Evolutionary conservation across 2,329 filamentous ascomycete genomes (phyloP), one percentile per base, ranked within the genome.

Genomic region (Paracoccidioides lutzii): DNA sequence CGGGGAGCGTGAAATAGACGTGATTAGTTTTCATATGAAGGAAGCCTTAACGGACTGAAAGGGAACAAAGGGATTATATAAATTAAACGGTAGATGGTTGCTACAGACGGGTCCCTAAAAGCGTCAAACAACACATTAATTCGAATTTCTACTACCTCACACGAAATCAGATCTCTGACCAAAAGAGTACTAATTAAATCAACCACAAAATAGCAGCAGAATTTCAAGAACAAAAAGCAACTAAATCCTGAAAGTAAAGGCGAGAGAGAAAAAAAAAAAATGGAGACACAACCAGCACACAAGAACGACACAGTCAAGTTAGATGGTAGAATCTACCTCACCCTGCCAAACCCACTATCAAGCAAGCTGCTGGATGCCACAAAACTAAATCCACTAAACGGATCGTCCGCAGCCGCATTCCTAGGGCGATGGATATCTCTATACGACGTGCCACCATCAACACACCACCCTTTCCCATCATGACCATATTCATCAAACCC

Each of bases 361-460:
- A 76, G 65, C 52, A 76, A 63, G 55, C 73, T 76, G 60, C 69
- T 73, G 33, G 73, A 72, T 40, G 74, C 74, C 54, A 76, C 74
- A 50, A 74, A 76, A 59, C 73, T 76, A 55, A 76, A 76, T 3
- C 74, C 74, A 40, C 73, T 73, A 61, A 76, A 76, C 0, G 71
- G 72, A 59, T 76, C 69, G 33, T 60, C 60, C 37, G 28, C 28
- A 22, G 7, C 28, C 22, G 14, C 10, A 32, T 43, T n/a, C 40
- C 28, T 12, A 5, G 50, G 3, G 4, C 28, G 37, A 22, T 33
- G 38, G n/a, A 52, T 52, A 52, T 52, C 50, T n/a, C 22, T 37
- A 43, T 5, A 52, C 1, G 50, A 42, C 5, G 38, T 22, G 7
- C 22, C 38, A 33, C 30, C 28, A 3, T 12, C 38, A 52, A 14